Evolutionary conservation across 1,139 yeast genomes (phyloP).

Genomic region (Candida glucosophila): DNA sequence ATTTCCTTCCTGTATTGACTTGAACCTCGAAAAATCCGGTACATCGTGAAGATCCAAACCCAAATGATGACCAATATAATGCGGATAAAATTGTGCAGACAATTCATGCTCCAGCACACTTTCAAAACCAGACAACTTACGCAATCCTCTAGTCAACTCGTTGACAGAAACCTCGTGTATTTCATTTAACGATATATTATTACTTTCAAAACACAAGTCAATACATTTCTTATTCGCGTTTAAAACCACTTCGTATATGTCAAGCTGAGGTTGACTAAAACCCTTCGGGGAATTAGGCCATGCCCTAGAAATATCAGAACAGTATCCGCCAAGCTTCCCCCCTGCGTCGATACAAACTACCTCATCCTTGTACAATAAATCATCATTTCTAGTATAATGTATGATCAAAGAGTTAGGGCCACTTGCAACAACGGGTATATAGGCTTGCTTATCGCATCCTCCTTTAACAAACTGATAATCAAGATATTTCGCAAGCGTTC

Average conservation of each 20-base stretch:
- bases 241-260: slow-evolving; percentile 80
- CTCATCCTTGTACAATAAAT: slow-evolving; percentile 63
- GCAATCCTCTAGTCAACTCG: slow-evolving; percentile 53
- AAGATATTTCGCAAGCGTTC: slow-evolving; percentile 69
- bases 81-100: slow-evolving; percentile 66
- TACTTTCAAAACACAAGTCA: slow-evolving; percentile 46
- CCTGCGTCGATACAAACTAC: slow-evolving; percentile 93
- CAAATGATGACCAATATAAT: slow-evolving; percentile 89
- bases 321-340: slow-evolving; percentile 88
- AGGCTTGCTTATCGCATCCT: slow-evolving; percentile 87
- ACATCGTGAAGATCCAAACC: slow-evolving; percentile 92
- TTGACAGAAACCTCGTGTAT: slow-evolving; percentile 64
- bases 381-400: slow-evolving; percentile 88
- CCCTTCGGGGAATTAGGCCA: slow-evolving; percentile 78
- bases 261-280: slow-evolving; percentile 72
- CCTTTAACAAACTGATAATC: slow-evolving; percentile 77
- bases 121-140: slow-evolving; percentile 59
- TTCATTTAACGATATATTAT: slow-evolving; percentile 57
- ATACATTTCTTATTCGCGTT: slow-evolving; percentile 78
- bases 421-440: slow-evolving; percentile 94
- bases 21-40: slow-evolving; percentile 49
- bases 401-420: slow-evolving; percentile 82
- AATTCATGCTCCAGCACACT: slow-evolving; percentile 43
- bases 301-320: slow-evolving; percentile 91
- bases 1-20: slow-evolving; percentile 47